Evolutionary conservation across 257 asterid genomes (phyloP).

Genomic region (Apocynum venetum): DNA sequence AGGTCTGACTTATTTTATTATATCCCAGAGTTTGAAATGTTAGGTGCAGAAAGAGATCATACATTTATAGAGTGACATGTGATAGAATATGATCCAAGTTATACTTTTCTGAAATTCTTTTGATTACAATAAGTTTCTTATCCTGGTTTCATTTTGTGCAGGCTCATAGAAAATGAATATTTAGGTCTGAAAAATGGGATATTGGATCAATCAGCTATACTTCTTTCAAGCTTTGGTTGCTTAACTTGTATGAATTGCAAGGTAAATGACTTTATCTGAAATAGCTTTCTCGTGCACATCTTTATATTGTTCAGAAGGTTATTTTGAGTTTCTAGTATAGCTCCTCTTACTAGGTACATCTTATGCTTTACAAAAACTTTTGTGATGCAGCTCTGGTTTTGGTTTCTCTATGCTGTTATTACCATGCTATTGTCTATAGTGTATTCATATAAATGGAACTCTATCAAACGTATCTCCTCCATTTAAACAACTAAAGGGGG

Average conservation of each 20-base stretch:
- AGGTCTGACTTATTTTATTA: not conserved
- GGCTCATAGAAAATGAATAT: conserved; percentile 91
- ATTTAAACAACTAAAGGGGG: not conserved
- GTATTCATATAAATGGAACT: not conserved
- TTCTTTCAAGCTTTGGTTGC: conserved; percentile 89
- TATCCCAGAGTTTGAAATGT: not conserved
- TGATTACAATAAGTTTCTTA: conserved; percentile 6
- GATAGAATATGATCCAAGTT: not conserved
- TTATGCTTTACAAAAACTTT: not conserved
- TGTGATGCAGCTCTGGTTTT: not conserved
- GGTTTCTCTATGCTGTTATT: not conserved
- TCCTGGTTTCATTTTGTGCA: conserved; percentile 38
- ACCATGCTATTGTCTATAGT: not conserved
- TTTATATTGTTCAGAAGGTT: not conserved
- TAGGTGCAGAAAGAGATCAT: not conserved
- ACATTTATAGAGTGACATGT: not conserved
- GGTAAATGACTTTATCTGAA: conserved; percentile 34
- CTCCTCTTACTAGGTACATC: not conserved
- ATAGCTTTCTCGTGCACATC: not conserved
- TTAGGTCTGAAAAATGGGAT: conserved; percentile 91
- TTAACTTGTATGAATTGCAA: conserved; percentile 90
- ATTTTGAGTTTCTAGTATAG: not conserved
- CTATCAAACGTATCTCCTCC: not conserved
- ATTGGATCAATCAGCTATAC: conserved; percentile 94
- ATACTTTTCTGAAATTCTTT: not conserved